These are phyloP conservation scores for Chamaenerion angustifolium DNA, from an alignment of 345 rosid species.

Conservation along the genomic window DNA sequence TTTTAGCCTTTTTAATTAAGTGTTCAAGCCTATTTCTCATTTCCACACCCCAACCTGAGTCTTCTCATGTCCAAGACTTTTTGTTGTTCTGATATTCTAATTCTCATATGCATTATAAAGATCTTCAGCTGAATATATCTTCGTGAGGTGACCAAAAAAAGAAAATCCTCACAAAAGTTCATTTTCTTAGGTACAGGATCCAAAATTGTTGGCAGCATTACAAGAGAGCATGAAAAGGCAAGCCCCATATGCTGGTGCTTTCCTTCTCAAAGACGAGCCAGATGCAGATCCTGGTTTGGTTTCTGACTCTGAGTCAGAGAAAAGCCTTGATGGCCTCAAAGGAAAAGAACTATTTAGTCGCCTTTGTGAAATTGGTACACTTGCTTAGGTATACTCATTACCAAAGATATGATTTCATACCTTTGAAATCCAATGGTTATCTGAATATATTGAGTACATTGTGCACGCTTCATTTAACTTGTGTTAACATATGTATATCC, in stretches of 20 bases:
- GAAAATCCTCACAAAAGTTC: no score
- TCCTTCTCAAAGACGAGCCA: slow-evolving; percentile 85
- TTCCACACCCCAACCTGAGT: no score
- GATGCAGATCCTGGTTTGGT: slow-evolving; percentile 49
- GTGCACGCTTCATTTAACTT: neutral
- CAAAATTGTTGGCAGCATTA: slow-evolving; percentile 80
- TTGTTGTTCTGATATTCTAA: no score
- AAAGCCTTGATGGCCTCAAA: slow-evolving; percentile 47
- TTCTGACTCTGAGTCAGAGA: slow-evolving; percentile 56
- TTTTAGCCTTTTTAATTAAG: no score
- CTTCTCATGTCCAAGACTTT: no score
- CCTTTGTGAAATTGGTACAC: slow-evolving; percentile 93
- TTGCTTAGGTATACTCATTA: slow-evolving; percentile 56
- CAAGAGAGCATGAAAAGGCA: slow-evolving; percentile 85
- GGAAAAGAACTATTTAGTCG: no score
- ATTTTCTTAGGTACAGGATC: slow-evolving; percentile 39
- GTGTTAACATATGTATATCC: slow-evolving; percentile 13
- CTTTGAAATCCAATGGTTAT: no score
- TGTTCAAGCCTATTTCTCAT: no score
- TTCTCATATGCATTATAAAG: no score
- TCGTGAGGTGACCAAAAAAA: neutral
- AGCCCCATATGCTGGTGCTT: slow-evolving; percentile 96
- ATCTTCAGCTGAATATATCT: neutral
- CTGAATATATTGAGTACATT: no score
- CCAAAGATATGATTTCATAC: neutral